These are phyloP conservation scores for Lichina pygmaea DNA, from an alignment of 495 filamentous ascomycete genomes.

Conservation along the genomic window DNA sequence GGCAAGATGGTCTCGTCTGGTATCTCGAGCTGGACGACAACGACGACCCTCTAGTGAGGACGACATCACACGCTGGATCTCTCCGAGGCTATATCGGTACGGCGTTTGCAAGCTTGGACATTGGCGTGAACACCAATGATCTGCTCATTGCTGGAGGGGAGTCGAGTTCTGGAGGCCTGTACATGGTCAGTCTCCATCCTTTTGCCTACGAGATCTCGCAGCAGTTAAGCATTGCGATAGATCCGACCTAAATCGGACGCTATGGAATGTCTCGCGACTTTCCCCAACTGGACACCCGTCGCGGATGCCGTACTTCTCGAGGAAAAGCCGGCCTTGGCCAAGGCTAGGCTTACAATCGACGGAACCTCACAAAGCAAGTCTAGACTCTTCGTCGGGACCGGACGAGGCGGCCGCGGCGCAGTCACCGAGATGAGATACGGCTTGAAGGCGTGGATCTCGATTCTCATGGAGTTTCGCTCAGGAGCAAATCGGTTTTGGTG, in stretches of 20 bases:
- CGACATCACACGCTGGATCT: constrained; percentile 24
- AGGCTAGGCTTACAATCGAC: constrained; percentile 1
- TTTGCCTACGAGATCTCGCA: neutral
- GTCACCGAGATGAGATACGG: constrained; percentile 48
- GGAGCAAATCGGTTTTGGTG: constrained; percentile 1
- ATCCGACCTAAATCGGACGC: constrained; percentile 14
- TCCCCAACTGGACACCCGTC: constrained; percentile 65
- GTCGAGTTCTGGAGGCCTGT: constrained; percentile 54
- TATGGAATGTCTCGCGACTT: constrained; percentile 21
- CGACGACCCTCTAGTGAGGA: constrained; percentile 17
- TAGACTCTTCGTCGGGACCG: constrained; percentile 30
- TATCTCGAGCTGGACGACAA: constrained; percentile 35
- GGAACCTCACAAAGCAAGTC: constrained; percentile 3
- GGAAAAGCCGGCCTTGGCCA: constrained; percentile 4
- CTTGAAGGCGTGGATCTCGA: constrained; percentile 34
- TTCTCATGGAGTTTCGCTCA: neutral
- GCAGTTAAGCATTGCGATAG: constrained; percentile 5
- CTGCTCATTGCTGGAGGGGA: constrained; percentile 59
- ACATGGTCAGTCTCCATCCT: constrained; percentile 23
- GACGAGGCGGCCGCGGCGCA: constrained; percentile 27
- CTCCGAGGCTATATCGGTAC: constrained; percentile 34
- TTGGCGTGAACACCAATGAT: constrained; percentile 28
- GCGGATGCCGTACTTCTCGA: constrained; percentile 25
- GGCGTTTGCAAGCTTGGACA: constrained; percentile 34
- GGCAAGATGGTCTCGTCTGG: constrained; percentile 53